These are phyloP conservation scores for Umbilicus rupestris DNA, from an alignment of 164 flowering plant genomes.

Conservation along the genomic window DNA sequence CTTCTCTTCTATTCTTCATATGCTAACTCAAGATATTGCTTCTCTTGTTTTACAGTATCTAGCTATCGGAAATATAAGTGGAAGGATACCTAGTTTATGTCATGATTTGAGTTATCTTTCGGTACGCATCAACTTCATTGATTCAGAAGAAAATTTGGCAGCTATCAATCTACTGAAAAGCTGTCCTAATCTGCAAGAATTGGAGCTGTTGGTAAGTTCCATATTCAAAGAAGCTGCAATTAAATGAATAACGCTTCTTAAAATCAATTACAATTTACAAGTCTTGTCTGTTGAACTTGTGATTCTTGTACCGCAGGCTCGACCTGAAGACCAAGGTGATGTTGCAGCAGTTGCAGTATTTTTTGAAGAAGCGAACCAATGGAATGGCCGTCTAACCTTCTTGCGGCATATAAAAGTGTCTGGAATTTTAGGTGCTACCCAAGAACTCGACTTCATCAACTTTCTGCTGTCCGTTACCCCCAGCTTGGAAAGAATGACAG, in stretches of 20 bases:
- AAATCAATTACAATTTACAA: too few relatives aligned
- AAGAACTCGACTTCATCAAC: slow-evolving; percentile 35
- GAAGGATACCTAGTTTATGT: slow-evolving; percentile 26
- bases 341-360: neutral
- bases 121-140: slow-evolving; percentile 26
- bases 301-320: slow-evolving; percentile 20
- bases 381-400: slow-evolving; percentile 19
- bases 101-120: slow-evolving; percentile 35
- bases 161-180: slow-evolving; percentile 39
- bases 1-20: neutral
- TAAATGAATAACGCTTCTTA: too few relatives aligned
- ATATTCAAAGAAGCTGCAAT: neutral
- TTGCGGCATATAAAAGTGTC: slow-evolving; percentile 26
- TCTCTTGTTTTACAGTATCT: slow-evolving; percentile 28
- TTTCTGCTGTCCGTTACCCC: slow-evolving; percentile 44
- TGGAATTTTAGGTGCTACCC: slow-evolving; percentile 22
- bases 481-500: slow-evolving; percentile 37
- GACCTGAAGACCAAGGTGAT: slow-evolving; percentile 21
- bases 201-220: slow-evolving; percentile 36
- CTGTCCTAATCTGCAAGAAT: slow-evolving; percentile 38
- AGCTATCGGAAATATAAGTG: slow-evolving; percentile 31
- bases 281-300: neutral
- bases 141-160: slow-evolving; percentile 23
- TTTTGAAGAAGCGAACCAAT: slow-evolving; percentile 17
- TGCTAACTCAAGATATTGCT: neutral